A percentile compares a stretch with the other conserved stretches of the same genome.
These are phyloP conservation scores for Agrostemma githago DNA, from an alignment of 148 eudicot species.

Conservation along the genomic window DNA sequence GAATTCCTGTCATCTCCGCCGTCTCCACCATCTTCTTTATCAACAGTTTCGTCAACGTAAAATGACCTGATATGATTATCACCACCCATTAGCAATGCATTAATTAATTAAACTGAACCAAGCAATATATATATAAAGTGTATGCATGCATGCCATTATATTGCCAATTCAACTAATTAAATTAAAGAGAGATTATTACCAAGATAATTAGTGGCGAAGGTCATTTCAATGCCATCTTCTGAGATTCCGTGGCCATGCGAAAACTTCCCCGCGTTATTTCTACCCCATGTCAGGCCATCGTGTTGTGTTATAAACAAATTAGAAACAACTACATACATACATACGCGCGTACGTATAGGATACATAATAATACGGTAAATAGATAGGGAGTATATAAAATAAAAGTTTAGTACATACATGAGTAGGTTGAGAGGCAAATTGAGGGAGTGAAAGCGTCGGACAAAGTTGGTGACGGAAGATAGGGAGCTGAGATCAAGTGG, in stretches of 20 bases:
- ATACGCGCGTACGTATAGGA: not conserved
- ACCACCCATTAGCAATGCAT: too few relatives aligned
- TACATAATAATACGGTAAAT: not conserved
- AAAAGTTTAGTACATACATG: constrained; percentile 54
- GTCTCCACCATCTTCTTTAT: constrained; percentile 69
- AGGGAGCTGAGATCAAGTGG: constrained; percentile 87
- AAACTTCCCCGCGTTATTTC: constrained; percentile 97
- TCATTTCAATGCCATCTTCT: constrained; percentile 89
- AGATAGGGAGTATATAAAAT: not conserved
- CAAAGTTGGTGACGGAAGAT: constrained; percentile 60
- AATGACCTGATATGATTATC: constrained; percentile 45
- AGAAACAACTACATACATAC: not conserved
- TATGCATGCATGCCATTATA: too few relatives aligned
- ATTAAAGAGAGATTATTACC: constrained; percentile 38
- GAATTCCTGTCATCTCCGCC: constrained; percentile 55
- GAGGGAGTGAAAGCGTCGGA: constrained; percentile 56
- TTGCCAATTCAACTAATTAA: too few relatives aligned
- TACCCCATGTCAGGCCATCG: constrained; percentile 4
- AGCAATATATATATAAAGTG: too few relatives aligned
- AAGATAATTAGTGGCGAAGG: constrained; percentile 93
- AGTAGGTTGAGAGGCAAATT: constrained; percentile 81
- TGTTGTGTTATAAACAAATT: too few relatives aligned
- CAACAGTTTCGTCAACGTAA: constrained; percentile 64
- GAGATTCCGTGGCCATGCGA: constrained; percentile 71
- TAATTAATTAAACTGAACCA: too few relatives aligned